Percentiles rank a stretch among this genome's conserved stretches.
phyloP scores from a whole-genome alignment of 2,329 filamentous ascomycete genomes.

The Fusarium irregulare region DNA sequence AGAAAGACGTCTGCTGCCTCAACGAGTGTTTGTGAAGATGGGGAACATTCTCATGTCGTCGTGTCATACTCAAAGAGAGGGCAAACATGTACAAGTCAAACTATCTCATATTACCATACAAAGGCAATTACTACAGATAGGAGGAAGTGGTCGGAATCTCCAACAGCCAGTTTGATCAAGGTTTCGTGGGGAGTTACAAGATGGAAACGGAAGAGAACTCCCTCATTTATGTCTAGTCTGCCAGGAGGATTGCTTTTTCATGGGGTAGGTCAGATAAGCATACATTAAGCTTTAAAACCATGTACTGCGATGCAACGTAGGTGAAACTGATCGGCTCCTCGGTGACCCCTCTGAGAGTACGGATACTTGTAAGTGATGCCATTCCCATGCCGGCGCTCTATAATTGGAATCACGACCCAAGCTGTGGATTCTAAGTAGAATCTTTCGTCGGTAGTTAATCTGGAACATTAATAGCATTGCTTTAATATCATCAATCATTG shows the following conservation, averaged over 20 bases:
- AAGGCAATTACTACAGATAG: neutral
- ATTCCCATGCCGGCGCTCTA: neutral
- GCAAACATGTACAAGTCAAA: neutral
- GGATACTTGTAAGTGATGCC: neutral
- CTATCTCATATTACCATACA: neutral
- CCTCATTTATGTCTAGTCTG: neutral
- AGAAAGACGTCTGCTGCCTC: neutral
- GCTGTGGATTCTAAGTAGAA: neutral
- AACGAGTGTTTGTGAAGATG: neutral
- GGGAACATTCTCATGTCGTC: neutral
- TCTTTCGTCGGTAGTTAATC: neutral
- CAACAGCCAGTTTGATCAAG: neutral
- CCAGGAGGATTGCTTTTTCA: neutral
- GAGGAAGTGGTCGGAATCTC: neutral
- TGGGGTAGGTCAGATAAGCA: neutral
- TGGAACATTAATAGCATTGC: neutral
- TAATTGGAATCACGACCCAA: neutral
- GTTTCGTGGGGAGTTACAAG: slow-evolving; percentile 3
- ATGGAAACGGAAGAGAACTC: neutral
- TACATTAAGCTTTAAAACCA: neutral
- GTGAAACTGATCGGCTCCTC: neutral
- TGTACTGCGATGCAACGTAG: neutral
- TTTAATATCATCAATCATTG: too few relatives aligned
- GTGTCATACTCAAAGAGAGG: neutral
- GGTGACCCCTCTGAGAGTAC: neutral